Conservation (phyloP, 2,329 filamentous ascomycete species). For the Myrmaecium sp. region DNA sequence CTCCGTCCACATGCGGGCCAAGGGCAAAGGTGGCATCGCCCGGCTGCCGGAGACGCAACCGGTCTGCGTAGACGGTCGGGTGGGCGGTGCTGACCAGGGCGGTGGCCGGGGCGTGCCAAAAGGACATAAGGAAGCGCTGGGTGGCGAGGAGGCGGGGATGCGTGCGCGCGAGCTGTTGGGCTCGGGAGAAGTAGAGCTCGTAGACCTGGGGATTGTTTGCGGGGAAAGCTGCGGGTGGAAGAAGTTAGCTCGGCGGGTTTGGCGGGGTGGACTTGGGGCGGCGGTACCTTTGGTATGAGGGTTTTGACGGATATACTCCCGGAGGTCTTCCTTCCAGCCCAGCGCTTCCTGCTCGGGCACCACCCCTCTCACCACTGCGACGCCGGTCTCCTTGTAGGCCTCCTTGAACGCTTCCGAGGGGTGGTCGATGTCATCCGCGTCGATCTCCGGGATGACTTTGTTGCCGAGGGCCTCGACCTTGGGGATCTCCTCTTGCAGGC, state of each 20-base stretch:
- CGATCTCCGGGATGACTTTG: conserved; percentile 28
- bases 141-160: conserved; percentile 30
- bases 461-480: conserved; percentile 25
- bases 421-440: conserved; percentile 28
- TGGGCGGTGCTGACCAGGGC: conserved; percentile 27
- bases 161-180: conserved; percentile 29
- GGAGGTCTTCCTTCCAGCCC: conserved; percentile 26
- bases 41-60: conserved; percentile 36
- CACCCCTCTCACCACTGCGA: conserved; percentile 30
- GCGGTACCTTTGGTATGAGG: conserved; percentile 25
- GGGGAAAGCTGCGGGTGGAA: conserved; percentile 24
- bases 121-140: conserved; percentile 30
- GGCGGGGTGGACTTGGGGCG: too few species aligned
- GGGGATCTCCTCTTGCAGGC: conserved; percentile 27
- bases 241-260: too few species aligned
- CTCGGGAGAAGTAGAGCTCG: conserved; percentile 33
- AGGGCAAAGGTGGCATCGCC: conserved; percentile 34
- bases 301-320: conserved; percentile 28
- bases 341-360: conserved; percentile 26
- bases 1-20: conserved; percentile 41
- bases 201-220: conserved; percentile 32
- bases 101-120: conserved; percentile 29
- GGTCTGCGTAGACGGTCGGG: conserved; percentile 31
- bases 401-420: conserved; percentile 38
- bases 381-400: conserved; percentile 40